Conservation (phyloP, 2,329 filamentous ascomycete species). For the Immersiporthe knoxdaviesiana region DNA sequence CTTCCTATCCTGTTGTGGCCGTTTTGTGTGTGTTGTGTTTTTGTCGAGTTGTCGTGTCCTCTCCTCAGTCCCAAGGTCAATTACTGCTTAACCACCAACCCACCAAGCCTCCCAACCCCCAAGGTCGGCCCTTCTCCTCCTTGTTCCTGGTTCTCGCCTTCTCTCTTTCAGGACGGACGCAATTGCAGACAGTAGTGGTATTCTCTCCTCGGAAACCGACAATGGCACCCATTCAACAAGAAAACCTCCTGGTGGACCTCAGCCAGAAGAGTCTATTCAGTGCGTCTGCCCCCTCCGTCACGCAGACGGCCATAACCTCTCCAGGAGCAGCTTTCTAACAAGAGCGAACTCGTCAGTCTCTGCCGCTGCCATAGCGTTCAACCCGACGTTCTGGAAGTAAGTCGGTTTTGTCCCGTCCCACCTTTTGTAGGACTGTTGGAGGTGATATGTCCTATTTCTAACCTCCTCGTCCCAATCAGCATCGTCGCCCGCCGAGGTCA, state of each 20-base stretch:
- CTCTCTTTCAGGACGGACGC: not conserved
- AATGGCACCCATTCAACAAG: slow-evolving; percentile 26
- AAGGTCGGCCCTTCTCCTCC: not conserved
- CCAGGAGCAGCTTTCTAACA: slow-evolving; percentile 29
- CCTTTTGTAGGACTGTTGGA: not conserved
- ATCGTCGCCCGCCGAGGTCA: slow-evolving; percentile 26
- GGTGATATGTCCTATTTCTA: not conserved
- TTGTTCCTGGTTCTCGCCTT: not conserved
- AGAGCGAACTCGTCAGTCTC: slow-evolving; percentile 61
- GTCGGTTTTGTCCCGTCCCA: slow-evolving; percentile 37
- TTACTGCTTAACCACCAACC: not conserved
- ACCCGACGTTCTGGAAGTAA: slow-evolving; percentile 99
- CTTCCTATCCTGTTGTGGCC: not conserved
- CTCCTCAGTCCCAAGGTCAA: not conserved
- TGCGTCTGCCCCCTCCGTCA: slow-evolving; percentile 51
- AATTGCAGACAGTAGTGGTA: not conserved
- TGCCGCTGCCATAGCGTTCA: slow-evolving; percentile 83
- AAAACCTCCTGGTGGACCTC: slow-evolving; percentile 60
- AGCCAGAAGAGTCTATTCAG: slow-evolving; percentile 67
- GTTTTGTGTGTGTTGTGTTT: not conserved
- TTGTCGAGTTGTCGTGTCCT: not conserved
- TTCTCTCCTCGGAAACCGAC: not conserved
- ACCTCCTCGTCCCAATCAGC: slow-evolving; percentile 6
- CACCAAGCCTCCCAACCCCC: no score
- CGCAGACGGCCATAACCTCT: not conserved